Percentiles rank a stretch among this genome's conserved stretches.
These are phyloP conservation scores for Geranomyces michiganensis DNA, from an alignment of 192 early-diverging fungal genomes.

Conservation along the genomic window DNA sequence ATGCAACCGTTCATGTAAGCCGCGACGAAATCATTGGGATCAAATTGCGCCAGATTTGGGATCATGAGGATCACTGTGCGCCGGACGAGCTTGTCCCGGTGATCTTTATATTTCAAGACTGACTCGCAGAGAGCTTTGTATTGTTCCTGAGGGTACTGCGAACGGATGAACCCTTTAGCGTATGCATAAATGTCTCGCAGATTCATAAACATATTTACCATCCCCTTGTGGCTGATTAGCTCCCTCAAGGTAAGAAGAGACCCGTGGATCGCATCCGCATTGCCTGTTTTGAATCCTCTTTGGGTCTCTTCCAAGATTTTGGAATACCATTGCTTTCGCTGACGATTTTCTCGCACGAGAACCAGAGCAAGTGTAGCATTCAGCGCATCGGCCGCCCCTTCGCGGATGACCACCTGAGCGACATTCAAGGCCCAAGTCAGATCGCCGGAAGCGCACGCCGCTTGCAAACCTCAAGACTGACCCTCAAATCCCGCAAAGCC, in stretches of 20 bases:
- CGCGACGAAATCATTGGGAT: conserved; percentile 67
- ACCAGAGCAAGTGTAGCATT: conserved; percentile 77
- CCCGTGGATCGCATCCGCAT: conserved; percentile 82
- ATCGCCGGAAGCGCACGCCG: too few species aligned
- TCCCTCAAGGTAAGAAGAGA: conserved; percentile 80
- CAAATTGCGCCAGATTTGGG: conserved; percentile 79
- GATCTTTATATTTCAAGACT: conserved; percentile 76
- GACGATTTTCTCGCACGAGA: conserved; percentile 72
- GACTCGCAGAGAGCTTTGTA: conserved; percentile 77
- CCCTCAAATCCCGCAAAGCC: conserved; percentile 78
- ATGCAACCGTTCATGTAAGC: conserved; percentile 73
- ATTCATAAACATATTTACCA: conserved; percentile 63
- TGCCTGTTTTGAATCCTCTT: conserved; percentile 68
- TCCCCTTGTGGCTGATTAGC: conserved; percentile 77
- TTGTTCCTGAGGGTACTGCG: conserved; percentile 80
- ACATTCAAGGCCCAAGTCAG: neutral
- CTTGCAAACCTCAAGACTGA: neutral
- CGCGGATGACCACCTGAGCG: conserved; percentile 67
- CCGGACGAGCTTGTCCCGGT: conserved; percentile 77
- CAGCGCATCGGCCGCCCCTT: conserved; percentile 79
- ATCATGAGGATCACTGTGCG: conserved; percentile 82
- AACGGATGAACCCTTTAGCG: neutral
- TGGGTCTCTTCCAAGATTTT: conserved; percentile 84
- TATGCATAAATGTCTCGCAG: too few species aligned
- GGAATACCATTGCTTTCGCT: conserved; percentile 68